Evolutionary conservation across 2,329 filamentous ascomycete genomes (phyloP), one percentile per base, ranked within the genome.

Genomic region (Purpureocillium takamizusanense): DNA sequence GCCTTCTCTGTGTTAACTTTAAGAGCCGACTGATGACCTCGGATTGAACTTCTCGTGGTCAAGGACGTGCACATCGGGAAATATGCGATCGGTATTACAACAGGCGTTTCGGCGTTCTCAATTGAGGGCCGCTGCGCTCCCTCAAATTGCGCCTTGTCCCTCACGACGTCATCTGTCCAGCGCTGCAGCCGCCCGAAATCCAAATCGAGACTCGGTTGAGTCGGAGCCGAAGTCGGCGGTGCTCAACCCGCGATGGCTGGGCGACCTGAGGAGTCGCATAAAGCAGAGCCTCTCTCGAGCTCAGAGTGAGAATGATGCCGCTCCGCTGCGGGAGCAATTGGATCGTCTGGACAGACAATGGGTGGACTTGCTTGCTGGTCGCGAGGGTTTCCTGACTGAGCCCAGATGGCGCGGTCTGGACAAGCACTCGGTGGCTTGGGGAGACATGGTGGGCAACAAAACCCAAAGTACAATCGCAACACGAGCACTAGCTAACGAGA

Each of bases 401-500:
- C 40, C 42, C 31, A 66, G 70, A 42, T 70, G 74, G 47, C 68
- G 77, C 36, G 75, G 84, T 1, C 54, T 90, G 27, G 75, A 77
- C 45, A 66, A 71, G 38, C 79, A 86, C 42, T 69, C 72, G 46
- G 81, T 94, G 17, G 78, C 77, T 0, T 94, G 86, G 86, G 88
- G 87, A 23, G 87, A 95, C 57, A 86, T 88, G 83, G 85, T 86
- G 63, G 60, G 65, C 57, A 25, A 5, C 21, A 10, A 5, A 10
- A 25, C 6, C 21, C 10, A 10, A 10, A 25, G 21, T 10, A 10
- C 21, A 25, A 25, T 25, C 6, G 10, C 10, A 25, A 5, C 6
- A 25, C 21, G 10, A 6, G 21, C 6, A 25, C 10, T 25, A 10
- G 21, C 21, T 25, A 10, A 25, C 21, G 21, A 10, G 21, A 25